phyloP scores from a whole-genome alignment of 192 early-diverging fungal species.

The Linderina pennispora region DNA sequence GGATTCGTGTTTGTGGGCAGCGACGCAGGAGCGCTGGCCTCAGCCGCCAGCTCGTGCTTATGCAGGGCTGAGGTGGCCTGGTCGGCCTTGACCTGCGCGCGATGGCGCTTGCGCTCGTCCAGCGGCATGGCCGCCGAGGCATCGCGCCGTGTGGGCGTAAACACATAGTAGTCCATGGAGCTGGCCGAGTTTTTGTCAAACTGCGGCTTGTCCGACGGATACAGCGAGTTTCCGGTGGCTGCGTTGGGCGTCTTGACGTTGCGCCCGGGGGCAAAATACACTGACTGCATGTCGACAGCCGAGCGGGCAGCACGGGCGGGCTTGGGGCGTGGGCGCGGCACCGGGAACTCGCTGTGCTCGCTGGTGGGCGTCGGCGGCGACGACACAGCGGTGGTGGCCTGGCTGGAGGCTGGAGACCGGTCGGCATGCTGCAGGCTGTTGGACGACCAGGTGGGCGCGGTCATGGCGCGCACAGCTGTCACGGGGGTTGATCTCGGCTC shows the following conservation, averaged over 20 bases:
- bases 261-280: conserved; percentile 45
- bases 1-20: conserved; percentile 12
- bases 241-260: conserved; percentile 35
- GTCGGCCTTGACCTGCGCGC: conserved; percentile 18
- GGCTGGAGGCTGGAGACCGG: background rate
- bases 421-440: conserved; percentile 1
- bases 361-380: conserved; percentile 8
- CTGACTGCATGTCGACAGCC: conserved; percentile 34
- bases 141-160: conserved; percentile 23
- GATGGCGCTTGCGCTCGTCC: conserved; percentile 14
- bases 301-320: conserved; percentile 18
- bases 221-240: conserved; percentile 12
- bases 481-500: background rate
- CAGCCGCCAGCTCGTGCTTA: conserved; percentile 6
- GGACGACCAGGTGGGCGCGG: background rate
- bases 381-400: conserved; percentile 10
- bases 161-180: conserved; percentile 44
- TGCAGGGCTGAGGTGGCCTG: conserved; percentile 8
- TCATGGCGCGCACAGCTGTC: background rate
- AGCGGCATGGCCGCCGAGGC: conserved; percentile 12
- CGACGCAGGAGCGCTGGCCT: conserved; percentile 1
- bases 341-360: background rate
- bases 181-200: conserved; percentile 39
- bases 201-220: background rate
- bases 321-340: conserved; percentile 17